Conservation (phyloP, 2,329 filamentous ascomycete genomes). For the Mycocentrospora acerina region DNA sequence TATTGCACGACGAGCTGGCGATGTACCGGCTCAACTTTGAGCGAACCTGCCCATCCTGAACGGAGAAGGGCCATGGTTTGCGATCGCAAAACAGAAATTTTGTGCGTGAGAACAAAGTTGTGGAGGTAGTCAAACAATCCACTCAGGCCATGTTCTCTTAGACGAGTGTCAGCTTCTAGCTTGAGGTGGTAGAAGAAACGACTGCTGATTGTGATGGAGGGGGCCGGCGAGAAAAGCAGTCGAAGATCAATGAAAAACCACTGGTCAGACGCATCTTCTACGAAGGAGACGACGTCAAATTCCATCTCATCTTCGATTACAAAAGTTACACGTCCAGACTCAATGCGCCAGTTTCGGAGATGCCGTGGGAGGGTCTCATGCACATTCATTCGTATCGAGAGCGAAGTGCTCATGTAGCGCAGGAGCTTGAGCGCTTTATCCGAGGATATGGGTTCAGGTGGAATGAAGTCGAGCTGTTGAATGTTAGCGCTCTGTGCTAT, state of each 20-base stretch:
- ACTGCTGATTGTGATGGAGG: constrained; percentile 59
- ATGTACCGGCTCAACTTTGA: constrained; percentile 78
- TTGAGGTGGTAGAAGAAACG: constrained; percentile 68
- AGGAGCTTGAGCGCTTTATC: constrained; percentile 74
- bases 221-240: constrained; percentile 73
- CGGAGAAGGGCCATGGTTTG: constrained; percentile 73
- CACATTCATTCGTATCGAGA: constrained; percentile 80
- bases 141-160: constrained; percentile 68
- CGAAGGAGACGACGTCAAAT: constrained; percentile 85
- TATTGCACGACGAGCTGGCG: constrained; percentile 87
- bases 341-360: constrained; percentile 75
- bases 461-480: constrained; percentile 70
- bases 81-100: constrained; percentile 77
- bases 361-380: constrained; percentile 79
- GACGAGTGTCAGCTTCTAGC: constrained; percentile 67
- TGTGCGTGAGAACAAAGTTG: constrained; percentile 84
- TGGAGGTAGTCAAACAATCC: constrained; percentile 88
- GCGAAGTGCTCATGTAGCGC: constrained; percentile 77
- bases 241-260: constrained; percentile 95
- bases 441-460: constrained; percentile 68
- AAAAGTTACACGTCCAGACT: constrained; percentile 88
- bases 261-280: constrained; percentile 78
- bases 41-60: constrained; percentile 73
- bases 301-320: constrained; percentile 82
- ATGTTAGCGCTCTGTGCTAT: constrained; percentile 5